phyloP scores from a whole-genome alignment of 2,329 filamentous ascomycete species.

The Trichoderma asperellum region DNA sequence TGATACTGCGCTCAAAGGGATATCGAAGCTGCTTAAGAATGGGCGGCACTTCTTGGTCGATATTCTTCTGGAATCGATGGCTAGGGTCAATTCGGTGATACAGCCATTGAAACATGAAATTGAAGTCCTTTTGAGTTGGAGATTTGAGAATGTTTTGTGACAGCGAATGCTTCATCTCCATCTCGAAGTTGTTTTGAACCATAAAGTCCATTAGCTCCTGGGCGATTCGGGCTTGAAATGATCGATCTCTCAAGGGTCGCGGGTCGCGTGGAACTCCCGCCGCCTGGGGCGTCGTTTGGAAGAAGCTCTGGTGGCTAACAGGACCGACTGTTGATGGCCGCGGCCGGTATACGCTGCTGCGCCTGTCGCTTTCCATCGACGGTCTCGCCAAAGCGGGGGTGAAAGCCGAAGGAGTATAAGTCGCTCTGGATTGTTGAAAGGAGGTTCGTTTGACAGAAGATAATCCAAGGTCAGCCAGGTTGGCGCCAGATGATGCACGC shows the following conservation, averaged over 20 bases:
- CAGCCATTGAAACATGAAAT: constrained; percentile 96
- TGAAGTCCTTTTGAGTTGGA: constrained; percentile 97
- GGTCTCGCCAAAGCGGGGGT: constrained; percentile 58
- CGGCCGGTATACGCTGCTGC: constrained; percentile 81
- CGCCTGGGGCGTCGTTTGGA: constrained; percentile 80
- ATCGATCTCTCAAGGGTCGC: constrained; percentile 78
- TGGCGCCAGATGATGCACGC: constrained; percentile 80
- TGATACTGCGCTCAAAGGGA: constrained; percentile 92
- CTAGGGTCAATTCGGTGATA: constrained; percentile 95
- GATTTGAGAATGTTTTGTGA: constrained; percentile 89
- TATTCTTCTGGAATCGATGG: constrained; percentile 90
- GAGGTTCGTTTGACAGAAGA: constrained; percentile 86
- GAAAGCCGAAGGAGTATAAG: constrained; percentile 56
- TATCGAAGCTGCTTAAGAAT: constrained; percentile 93
- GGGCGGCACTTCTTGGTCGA: constrained; percentile 91
- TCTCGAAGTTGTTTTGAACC: constrained; percentile 90
- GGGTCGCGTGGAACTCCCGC: constrained; percentile 86
- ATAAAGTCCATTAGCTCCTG: constrained; percentile 92
- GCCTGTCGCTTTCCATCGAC: constrained; percentile 59
- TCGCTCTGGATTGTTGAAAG: constrained; percentile 75
- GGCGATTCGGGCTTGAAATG: constrained; percentile 79
- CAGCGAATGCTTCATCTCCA: constrained; percentile 96
- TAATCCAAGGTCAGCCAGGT: constrained; percentile 77
- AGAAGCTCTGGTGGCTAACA: constrained; percentile 88
- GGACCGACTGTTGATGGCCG: constrained; percentile 70